These are phyloP conservation scores for Tolypocladium ophioglossoides DNA, from an alignment of 2,329 filamentous ascomycete species.

Conservation along the genomic window DNA sequence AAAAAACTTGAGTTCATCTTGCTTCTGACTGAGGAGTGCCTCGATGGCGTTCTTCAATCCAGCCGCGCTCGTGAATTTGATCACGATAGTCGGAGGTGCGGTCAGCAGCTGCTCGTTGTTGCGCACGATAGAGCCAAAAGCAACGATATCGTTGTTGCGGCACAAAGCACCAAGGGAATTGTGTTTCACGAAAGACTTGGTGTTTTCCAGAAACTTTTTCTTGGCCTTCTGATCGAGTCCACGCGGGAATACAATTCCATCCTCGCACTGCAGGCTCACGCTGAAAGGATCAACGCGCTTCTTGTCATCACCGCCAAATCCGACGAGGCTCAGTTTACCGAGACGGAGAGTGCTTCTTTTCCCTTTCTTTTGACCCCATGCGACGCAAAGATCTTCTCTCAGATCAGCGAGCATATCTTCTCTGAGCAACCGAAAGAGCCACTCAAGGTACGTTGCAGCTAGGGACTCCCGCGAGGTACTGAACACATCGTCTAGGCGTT, in stretches of 20 bases:
- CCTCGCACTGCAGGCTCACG: conserved; percentile 29
- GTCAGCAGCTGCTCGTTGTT: conserved; percentile 33
- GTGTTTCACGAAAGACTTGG: conserved; percentile 43
- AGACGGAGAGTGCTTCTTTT: too few relatives aligned
- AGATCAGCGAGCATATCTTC: conserved; percentile 63
- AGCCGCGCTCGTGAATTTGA: conserved; percentile 38
- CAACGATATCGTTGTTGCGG: conserved; percentile 36
- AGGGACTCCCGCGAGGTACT: conserved; percentile 25
- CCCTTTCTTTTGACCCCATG: conserved; percentile 36
- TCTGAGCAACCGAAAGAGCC: conserved; percentile 59
- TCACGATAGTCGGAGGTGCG: conserved; percentile 32
- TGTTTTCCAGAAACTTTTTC: conserved; percentile 34
- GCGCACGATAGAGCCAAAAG: conserved; percentile 49
- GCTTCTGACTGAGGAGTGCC: conserved; percentile 22
- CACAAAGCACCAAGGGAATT: conserved; percentile 51
- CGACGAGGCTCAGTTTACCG: too few relatives aligned
- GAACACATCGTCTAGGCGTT: conserved; percentile 37
- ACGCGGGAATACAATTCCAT: conserved; percentile 34
- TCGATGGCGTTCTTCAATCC: conserved; percentile 36
- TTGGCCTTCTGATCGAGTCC: too few relatives aligned
- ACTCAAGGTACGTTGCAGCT: conserved; percentile 47
- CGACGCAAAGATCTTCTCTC: conserved; percentile 46
- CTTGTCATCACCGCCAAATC: too few relatives aligned
- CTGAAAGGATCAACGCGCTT: too few relatives aligned
- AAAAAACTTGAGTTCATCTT: conserved; percentile 32